These are phyloP conservation scores for Alternaria infectoria DNA, from an alignment of 2,329 filamentous ascomycete genomes.

Conservation along the genomic window DNA sequence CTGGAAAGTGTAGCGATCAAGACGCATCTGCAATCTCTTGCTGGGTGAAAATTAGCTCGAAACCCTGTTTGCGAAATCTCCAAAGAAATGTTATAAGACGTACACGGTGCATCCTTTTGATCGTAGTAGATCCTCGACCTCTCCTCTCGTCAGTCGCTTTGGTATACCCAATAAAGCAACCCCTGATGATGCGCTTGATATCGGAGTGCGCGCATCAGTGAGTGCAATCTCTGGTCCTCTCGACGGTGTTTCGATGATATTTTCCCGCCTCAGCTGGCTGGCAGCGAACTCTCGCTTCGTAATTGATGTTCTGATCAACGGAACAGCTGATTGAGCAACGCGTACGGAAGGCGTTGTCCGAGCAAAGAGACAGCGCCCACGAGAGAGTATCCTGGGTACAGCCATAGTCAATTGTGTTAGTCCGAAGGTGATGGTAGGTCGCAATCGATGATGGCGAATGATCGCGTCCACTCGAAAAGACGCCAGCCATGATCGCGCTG, in stretches of 20 bases:
- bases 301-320: slow-evolving; percentile 11
- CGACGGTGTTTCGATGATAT: slow-evolving; percentile 8
- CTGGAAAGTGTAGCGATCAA: slow-evolving; percentile 30
- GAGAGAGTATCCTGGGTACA: slow-evolving; percentile 14
- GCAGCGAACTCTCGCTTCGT: slow-evolving; percentile 20
- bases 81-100: slow-evolving; percentile 2
- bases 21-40: slow-evolving; percentile 19
- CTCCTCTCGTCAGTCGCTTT: slow-evolving; percentile 7
- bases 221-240: slow-evolving; percentile 9
- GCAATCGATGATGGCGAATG: not conserved
- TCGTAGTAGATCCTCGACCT: slow-evolving; percentile 20
- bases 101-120: slow-evolving; percentile 27
- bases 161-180: slow-evolving; percentile 19
- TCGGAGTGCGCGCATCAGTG: not conserved
- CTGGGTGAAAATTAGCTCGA: slow-evolving; percentile 12
- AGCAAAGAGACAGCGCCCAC: slow-evolving; percentile 15
- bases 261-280: slow-evolving; percentile 6
- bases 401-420: slow-evolving; percentile 14
- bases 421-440: not conserved
- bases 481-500: not conserved
- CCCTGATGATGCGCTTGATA: slow-evolving; percentile 5
- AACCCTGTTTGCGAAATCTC: not conserved
- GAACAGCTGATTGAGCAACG: slow-evolving; percentile 15
- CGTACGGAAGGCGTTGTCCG: slow-evolving; percentile 16
- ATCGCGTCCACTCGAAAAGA: not conserved